phyloP scores from a whole-genome alignment of 2,329 filamentous ascomycete genomes.

The Xylariomycetidae sp. region DNA sequence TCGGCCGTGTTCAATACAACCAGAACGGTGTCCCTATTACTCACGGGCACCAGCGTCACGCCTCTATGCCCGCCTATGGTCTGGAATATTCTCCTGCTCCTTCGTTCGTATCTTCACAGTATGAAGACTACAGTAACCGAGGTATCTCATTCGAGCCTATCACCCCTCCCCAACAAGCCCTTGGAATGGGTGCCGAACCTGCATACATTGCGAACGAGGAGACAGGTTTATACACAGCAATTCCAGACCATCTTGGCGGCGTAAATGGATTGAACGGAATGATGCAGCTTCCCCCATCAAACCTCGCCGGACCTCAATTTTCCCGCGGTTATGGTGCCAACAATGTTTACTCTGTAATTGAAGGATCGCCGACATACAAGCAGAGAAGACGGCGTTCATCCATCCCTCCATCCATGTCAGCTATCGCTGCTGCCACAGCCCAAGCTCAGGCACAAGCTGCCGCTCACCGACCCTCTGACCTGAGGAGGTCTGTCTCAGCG shows the following conservation, averaged over 20 bases:
- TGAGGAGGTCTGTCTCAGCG: constrained; percentile 83
- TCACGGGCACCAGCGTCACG: constrained; percentile 84
- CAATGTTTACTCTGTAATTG: constrained; percentile 92
- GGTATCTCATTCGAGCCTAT: constrained; percentile 95
- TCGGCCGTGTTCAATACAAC: constrained; percentile 78
- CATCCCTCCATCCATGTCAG: constrained; percentile 72
- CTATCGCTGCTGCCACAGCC: constrained; percentile 61
- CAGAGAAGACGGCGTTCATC: constrained; percentile 91
- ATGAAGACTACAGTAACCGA: constrained; percentile 95
- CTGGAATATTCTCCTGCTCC: constrained; percentile 97
- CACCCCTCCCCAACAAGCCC: constrained; percentile 86
- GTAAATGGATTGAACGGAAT: constrained; percentile 78
- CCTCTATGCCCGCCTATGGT: constrained; percentile 93
- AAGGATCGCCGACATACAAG: constrained; percentile 98
- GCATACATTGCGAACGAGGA: constrained; percentile 98
- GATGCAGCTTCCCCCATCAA: constrained; percentile 85
- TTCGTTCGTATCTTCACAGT: constrained; percentile 97
- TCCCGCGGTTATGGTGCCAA: constrained; percentile 66
- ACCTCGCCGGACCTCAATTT: constrained; percentile 76
- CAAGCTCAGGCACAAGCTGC: constrained; percentile 49
- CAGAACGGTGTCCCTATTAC: constrained; percentile 83
- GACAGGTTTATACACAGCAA: constrained; percentile 90
- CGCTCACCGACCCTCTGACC: constrained; percentile 78
- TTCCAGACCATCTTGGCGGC: constrained; percentile 75
- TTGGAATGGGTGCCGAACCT: constrained; percentile 78